Base-by-base conservation (phyloP, 352 stramenopile genomes). In the Phytopythium oedochilum region DNA sequence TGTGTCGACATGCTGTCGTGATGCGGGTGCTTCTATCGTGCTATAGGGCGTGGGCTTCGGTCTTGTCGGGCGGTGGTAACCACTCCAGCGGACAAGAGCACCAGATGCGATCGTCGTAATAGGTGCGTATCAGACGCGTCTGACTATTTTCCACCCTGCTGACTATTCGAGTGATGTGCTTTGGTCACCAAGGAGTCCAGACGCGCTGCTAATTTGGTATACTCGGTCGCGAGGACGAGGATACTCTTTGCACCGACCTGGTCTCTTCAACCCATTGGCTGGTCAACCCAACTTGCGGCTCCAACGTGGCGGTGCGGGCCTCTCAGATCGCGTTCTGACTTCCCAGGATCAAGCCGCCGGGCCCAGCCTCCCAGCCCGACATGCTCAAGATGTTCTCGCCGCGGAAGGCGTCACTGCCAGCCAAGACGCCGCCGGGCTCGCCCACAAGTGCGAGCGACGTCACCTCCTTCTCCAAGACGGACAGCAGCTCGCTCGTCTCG, bases 331-430 rank as follows among this genome's bases (percentile, higher is more conserved):
- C 31, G 23, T 45, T 44, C 34, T 42, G 14, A 3, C 48, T 29
- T 12, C 9, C 5, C 34, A 15, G 5, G 22, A 3, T 1, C 49
- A 55, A 45, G 23, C 14, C 29, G 31, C 7, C 47, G 5, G 11
- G 18, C 23, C 46, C 26, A 43, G 22, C 26, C 18, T 10, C 9
- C 20, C 3, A 6, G 11, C 11, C 15, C 36, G 53, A 11, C 22
- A 73, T 73, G 65, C 20, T 65, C 34, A 51, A 57, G 28, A 29
- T 64, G 55, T 64, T 73, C 49, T 70, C 65, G 25, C 40, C 50
- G 20, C 51, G 44, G 0, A 73, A 67, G 29, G 25, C 49, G 29
- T 47, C 20, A 26, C 28, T 52, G 39, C 47, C 22, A 42, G 35
- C 42, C 29, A 23, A 28, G 10, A 23, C 59, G 15, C 44, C 60